Conservation (phyloP, 2,329 filamentous ascomycete species). For the Aspergillus proliferans region DNA sequence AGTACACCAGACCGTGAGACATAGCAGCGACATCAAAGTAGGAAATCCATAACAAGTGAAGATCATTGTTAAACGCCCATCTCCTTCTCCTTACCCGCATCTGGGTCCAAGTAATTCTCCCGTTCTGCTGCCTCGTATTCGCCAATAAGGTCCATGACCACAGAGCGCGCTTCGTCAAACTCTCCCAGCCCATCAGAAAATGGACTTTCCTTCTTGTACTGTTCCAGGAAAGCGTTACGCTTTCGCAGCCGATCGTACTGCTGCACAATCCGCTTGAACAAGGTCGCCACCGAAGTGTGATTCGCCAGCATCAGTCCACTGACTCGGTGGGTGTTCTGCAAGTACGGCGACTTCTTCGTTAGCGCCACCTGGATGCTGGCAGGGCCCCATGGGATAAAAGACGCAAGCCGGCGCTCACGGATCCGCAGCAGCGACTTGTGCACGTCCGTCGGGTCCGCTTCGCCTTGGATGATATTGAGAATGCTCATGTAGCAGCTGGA, state of each 20-base stretch:
- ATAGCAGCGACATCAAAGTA: constrained; percentile 9
- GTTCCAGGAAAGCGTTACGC: constrained; percentile 92
- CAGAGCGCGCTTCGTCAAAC: constrained; percentile 89
- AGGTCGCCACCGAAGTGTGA: constrained; percentile 91
- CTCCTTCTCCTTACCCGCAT: constrained; percentile 45
- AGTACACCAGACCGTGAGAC: not conserved
- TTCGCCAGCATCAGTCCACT: constrained; percentile 97
- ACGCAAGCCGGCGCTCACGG: constrained; percentile 84
- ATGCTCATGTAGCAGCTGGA: constrained; percentile 99
- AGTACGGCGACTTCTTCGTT: constrained; percentile 93
- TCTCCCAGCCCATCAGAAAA: constrained; percentile 88
- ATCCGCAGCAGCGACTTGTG: constrained; percentile 97
- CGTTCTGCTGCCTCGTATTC: constrained; percentile 96
- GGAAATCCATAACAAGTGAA: constrained; percentile 6
- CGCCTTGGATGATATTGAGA: constrained; percentile 96
- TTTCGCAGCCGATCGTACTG: constrained; percentile 94
- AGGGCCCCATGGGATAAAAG: constrained; percentile 97
- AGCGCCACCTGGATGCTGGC: constrained; percentile 96
- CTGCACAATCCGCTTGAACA: constrained; percentile 88
- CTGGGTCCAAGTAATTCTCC: constrained; percentile 79
- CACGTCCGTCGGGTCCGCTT: constrained; percentile 94
- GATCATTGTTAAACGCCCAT: constrained; percentile 15
- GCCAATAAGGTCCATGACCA: constrained; percentile 81
- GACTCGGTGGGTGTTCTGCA: constrained; percentile 87
- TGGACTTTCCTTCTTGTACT: constrained; percentile 90